phyloP scores from a whole-genome alignment of 768 basidiomycete genomes.

The Paxillus ammoniavirescens region DNA sequence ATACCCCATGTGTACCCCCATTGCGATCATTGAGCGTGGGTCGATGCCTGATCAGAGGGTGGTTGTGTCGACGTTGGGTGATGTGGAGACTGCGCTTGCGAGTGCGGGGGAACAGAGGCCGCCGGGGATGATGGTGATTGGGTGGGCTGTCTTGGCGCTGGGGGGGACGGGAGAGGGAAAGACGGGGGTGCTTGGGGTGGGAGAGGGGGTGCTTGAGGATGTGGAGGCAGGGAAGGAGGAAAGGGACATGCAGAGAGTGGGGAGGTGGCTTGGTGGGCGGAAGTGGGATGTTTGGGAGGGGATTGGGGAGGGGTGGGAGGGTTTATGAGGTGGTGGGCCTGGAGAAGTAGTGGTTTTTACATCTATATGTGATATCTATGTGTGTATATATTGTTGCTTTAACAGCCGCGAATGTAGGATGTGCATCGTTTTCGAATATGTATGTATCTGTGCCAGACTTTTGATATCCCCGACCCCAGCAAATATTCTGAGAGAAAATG shows the following conservation, averaged over 20 bases:
- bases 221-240: conserved; percentile 31
- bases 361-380: too few relatives aligned
- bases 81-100: conserved; percentile 70
- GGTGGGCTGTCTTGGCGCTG: conserved; percentile 84
- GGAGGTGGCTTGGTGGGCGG: conserved; percentile 55
- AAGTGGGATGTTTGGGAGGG: conserved; percentile 70
- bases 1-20: conserved; percentile 78
- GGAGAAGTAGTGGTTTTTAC: background rate
- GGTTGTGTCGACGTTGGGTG: conserved; percentile 70
- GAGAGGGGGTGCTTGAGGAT: conserved; percentile 71
- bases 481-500: too few relatives aligned
- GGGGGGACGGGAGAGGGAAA: conserved; percentile 38
- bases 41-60: conserved; percentile 91
- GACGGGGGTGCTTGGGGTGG: conserved; percentile 28
- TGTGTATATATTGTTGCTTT: too few relatives aligned
- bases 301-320: conserved; percentile 44
- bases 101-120: conserved; percentile 83
- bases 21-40: conserved; percentile 94
- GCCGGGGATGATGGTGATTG: conserved; percentile 95
- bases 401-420: too few relatives aligned
- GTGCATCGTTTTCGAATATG: too few relatives aligned
- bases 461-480: too few relatives aligned
- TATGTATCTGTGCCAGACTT: too few relatives aligned
- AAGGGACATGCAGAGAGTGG: conserved; percentile 43
- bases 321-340: conserved; percentile 9